Percentiles rank a stretch among this genome's conserved stretches.
Evolutionary conservation across 2,329 filamentous ascomycete species (phyloP).

Genomic region (Cytospora piceae): DNA sequence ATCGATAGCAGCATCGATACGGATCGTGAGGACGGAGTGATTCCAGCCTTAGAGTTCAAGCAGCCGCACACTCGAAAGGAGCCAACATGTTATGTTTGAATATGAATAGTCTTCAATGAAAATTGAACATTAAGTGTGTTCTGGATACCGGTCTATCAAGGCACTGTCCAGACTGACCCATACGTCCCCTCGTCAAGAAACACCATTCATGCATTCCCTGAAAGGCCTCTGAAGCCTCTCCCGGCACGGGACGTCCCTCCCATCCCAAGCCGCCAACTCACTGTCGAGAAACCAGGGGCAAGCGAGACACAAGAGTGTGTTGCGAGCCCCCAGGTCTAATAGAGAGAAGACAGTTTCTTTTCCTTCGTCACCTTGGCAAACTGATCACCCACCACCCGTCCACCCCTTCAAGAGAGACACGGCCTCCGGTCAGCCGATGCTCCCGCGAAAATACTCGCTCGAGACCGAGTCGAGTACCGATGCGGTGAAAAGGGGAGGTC

Average conservation of each 20-base stretch:
- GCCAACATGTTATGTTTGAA: background rate
- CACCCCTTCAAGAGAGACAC: background rate
- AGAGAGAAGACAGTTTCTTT: slow-evolving; percentile 67
- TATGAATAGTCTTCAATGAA: background rate
- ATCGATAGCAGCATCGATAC: background rate
- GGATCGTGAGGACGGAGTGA: background rate
- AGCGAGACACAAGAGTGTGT: background rate
- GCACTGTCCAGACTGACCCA: slow-evolving; percentile 4
- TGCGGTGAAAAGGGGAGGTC: background rate
- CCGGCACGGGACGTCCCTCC: slow-evolving; percentile 59
- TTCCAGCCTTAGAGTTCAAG: background rate
- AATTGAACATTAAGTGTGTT: background rate
- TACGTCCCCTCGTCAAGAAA: slow-evolving; percentile 12
- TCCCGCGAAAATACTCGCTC: background rate
- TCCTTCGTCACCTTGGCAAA: slow-evolving; percentile 19
- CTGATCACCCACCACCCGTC: slow-evolving; percentile 1
- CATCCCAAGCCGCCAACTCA: slow-evolving; percentile 51
- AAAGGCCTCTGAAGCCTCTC: slow-evolving; percentile 3
- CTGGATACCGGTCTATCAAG: slow-evolving; percentile 3
- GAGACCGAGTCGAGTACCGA: background rate
- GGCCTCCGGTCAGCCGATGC: background rate
- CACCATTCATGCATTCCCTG: slow-evolving; percentile 8
- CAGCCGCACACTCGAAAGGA: background rate
- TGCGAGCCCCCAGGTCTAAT: slow-evolving; percentile 47
- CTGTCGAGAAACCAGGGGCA: slow-evolving; percentile 48